Evolutionary conservation across 139 green algal species (phyloP).

Genomic region (Tetraselmis striata): DNA sequence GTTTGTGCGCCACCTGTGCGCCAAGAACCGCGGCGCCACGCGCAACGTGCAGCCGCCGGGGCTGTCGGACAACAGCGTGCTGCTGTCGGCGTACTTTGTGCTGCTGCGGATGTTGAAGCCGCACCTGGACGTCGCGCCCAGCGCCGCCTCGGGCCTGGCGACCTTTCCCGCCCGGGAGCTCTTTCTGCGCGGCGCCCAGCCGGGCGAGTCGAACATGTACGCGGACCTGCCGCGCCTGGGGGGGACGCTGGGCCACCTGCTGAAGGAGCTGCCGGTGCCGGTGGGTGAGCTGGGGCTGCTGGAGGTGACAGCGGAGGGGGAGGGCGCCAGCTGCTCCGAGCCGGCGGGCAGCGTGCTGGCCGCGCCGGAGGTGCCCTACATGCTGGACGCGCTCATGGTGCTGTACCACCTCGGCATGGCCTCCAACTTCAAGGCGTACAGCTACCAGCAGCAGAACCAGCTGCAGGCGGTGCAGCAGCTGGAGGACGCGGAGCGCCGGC

Average conservation of each 20-base stretch:
- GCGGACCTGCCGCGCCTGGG: constrained; percentile 50
- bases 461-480: constrained; percentile 13
- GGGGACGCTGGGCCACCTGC: constrained; percentile 55
- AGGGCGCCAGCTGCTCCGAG: constrained; percentile 6
- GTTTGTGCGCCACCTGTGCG: constrained; percentile 55
- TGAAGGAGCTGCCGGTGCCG: constrained; percentile 36
- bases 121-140: constrained; percentile 20
- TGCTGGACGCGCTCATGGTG: constrained; percentile 57
- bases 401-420: constrained; percentile 67
- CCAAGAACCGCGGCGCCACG: constrained; percentile 57
- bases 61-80: constrained; percentile 63
- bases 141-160: not conserved
- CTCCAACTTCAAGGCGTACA: constrained; percentile 21
- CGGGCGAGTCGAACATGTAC: not conserved
- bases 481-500: constrained; percentile 1
- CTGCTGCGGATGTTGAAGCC: constrained; percentile 59
- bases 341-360: constrained; percentile 25
- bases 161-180: constrained; percentile 35
- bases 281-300: constrained; percentile 15
- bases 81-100: constrained; percentile 64
- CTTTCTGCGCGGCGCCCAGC: constrained; percentile 16
- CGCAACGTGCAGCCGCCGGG: constrained; percentile 66
- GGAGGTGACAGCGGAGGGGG: not conserved
- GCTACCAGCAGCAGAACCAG: constrained; percentile 20
- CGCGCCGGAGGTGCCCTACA: constrained; percentile 29